These are phyloP conservation scores for Endocladia muricata DNA, from an alignment of 31 red algal species.

Conservation along the genomic window DNA sequence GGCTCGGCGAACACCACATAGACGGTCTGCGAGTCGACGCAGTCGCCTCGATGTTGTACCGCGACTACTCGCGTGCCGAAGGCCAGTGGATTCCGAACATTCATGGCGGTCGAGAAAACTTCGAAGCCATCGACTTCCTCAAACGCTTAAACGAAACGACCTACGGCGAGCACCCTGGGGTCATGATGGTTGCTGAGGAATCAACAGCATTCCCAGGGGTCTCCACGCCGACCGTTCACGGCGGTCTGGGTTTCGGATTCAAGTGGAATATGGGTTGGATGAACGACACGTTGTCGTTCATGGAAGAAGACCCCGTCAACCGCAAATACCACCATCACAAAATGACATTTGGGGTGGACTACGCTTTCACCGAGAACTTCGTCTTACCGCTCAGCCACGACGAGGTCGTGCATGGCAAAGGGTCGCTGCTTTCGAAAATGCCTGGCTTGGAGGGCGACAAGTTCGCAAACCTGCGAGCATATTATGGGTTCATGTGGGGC, in stretches of 20 bases:
- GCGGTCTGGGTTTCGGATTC: not conserved
- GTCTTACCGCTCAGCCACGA: not conserved
- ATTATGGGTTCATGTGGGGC: not conserved
- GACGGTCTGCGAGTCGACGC: slow-evolving; percentile 7
- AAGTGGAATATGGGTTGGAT: slow-evolving; percentile 18
- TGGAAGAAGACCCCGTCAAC: too few species aligned
- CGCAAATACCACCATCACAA: not conserved
- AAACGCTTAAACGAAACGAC: slow-evolving; percentile 6
- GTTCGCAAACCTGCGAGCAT: too few species aligned
- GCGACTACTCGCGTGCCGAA: too few species aligned
- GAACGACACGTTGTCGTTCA: not conserved
- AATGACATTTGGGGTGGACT: slow-evolving; percentile 12
- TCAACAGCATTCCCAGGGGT: slow-evolving; percentile 2
- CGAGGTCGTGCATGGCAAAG: slow-evolving; percentile 15
- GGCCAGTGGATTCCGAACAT: slow-evolving; percentile 9
- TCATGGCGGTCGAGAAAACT: not conserved
- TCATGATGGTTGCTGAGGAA: not conserved
- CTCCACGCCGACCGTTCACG: not conserved
- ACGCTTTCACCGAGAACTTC: too few species aligned
- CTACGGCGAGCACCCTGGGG: not conserved
- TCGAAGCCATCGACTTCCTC: slow-evolving; percentile 1
- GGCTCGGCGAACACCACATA: not conserved
- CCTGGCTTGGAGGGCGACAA: not conserved
- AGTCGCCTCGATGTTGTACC: slow-evolving; percentile 11
- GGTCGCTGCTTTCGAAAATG: not conserved